Evolutionary conservation across 208 protist species (phyloP), one percentile per base, ranked within the genome.

Genomic region (Lotmaria passim): DNA sequence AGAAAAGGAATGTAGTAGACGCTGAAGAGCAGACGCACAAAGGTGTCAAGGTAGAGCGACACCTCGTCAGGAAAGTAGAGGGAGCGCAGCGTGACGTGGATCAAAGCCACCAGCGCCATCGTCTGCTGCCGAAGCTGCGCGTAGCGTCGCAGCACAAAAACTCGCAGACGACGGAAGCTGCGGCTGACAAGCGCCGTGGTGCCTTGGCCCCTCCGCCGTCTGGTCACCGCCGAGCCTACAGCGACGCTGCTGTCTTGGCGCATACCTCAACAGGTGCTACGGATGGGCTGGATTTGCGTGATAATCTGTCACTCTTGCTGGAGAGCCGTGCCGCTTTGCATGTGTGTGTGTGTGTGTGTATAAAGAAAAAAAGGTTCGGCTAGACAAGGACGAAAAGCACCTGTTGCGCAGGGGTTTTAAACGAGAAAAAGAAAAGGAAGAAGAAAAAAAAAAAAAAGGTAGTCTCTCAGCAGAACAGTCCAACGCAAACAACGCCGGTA

Each of bases 1-100:
- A 96, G 73, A 39, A 77, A 69, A 21, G 91, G 87, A 33, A 96
- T 67, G 72, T 94, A 89, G 72, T 93, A 96, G 14, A 91, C 26
- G 28, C 76, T 75, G 67, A 96, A 93, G 28, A 93, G 48, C 15
- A 80, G 69, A 10, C 91, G 87, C 8, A 94, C 59, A 14, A 89
- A 52, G 17, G 77, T 78, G 71, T 90, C 88, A 5, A 81, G 67
- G 76, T 91, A 96, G n/a, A 90, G 19, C 39, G 72, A 86, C 15
- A 93, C 51, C 52, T 86, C 87, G 33, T 91, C 83, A 5, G 88
- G 86, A 68, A 96, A 77, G 75, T 89, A 94, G 6, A 96, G 31
- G 31, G 78, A 78, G 33, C 85, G 80, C 55, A 96, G 41, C 4
- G 82, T 81, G 26, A 80, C 75, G 36, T 79, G 70, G n/a, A 79